Conservation (phyloP, 345 rosid species). For the Moringa oleifera region DNA sequence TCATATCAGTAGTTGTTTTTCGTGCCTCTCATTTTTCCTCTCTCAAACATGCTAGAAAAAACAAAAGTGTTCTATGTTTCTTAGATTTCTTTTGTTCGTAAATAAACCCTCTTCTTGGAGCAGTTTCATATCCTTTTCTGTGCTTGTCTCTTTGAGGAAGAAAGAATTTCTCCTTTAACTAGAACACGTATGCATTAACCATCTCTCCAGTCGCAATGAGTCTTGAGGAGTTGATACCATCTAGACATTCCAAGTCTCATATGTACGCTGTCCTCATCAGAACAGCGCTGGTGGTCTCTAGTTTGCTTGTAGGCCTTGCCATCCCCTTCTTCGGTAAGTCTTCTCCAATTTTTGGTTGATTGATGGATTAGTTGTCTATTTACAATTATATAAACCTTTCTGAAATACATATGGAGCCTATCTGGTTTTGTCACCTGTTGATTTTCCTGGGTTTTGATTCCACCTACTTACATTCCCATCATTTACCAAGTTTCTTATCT, state of each 20-base stretch:
- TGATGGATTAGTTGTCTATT: no score
- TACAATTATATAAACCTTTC: no score
- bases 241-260: constrained; percentile 49
- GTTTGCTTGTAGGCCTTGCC: constrained; percentile 69
- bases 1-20: no score
- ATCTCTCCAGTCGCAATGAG: constrained; percentile 92
- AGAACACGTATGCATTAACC: constrained; percentile 74
- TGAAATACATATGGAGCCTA: no score
- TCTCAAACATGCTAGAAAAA: no score
- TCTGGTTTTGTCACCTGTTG: background rate
- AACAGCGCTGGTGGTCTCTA: constrained; percentile 68
- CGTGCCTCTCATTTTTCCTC: no score
- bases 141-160: background rate
- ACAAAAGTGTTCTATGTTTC: no score
- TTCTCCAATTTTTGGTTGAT: background rate
- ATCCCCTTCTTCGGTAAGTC: constrained; percentile 82
- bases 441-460: background rate
- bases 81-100: no score
- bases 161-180: constrained; percentile 29
- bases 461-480: background rate
- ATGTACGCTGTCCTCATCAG: constrained; percentile 59
- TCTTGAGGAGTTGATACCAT: constrained; percentile 84
- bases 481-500: background rate
- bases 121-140: background rate
- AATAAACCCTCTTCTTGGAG: no score